Base-by-base conservation (phyloP, 1,284 basidiomycete species). In the Meripilus lineatus region DNA sequence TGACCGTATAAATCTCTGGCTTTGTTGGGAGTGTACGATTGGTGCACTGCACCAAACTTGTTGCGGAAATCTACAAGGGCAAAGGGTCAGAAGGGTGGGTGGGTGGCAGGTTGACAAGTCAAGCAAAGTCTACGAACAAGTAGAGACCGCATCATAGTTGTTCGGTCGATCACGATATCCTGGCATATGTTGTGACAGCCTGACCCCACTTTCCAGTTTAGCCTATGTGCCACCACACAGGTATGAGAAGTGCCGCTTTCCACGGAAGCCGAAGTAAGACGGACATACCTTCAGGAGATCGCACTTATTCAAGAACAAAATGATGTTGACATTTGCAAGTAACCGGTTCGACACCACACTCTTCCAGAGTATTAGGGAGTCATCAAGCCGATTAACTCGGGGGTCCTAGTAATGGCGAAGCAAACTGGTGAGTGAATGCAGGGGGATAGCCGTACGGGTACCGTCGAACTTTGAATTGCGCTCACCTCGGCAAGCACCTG, bases 201-300 rank as follows among this genome's bases (percentile, higher is more conserved):
- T 72, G 38, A 89, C 82, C 15, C 88, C 88, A 24, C 79, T 75
- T 32, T 82, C 77, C n/a, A 90, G 68, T 60, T 90, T 90, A 43
- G 76, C 64, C 57, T 63, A 20, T 15, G 44, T 49, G 37, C 42
- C 33, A 28, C 11, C 23, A 25, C 7, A 8, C 14, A 25, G 23
- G 18, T n/a, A 42, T 33, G 21, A 22, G 35, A 30, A 20, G 26
- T 5, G 14, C n/a, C 28, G 28, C 10, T 30, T 10, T 8, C n/a
- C 8, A 34, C 14, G 21, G 25, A 22, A 36, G 26, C 10, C 6
- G 5, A 35, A 23, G 35, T 17, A 18, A 15, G 6, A 22, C 10
- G 11, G 13, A 18, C 37, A 18, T 36, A 50, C 51, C 45, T 45
- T 42, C 24, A 53, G 44, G n/a, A 53, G 24, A 42, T 50, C 51